Conservation (phyloP, 1,284 basidiomycete genomes). For the Butyriboletus appendiculatus region DNA sequence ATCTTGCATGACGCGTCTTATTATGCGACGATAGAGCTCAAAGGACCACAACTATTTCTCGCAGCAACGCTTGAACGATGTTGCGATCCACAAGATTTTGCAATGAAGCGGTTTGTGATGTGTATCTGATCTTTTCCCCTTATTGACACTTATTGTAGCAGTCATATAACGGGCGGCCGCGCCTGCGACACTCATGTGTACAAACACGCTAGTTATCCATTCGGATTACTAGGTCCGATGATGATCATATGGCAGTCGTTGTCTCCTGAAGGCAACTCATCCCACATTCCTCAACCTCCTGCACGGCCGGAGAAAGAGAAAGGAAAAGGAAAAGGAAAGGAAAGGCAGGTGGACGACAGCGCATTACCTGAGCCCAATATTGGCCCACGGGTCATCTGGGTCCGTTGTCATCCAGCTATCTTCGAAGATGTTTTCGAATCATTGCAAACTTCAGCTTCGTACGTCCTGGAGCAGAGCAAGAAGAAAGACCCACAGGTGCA, state of each 20-base stretch:
- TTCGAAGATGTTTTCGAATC: slow-evolving; percentile 56
- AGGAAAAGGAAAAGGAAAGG: slow-evolving; percentile 13
- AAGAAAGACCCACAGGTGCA: slow-evolving; percentile 32
- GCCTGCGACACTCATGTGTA: slow-evolving; percentile 65
- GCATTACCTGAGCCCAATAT: slow-evolving; percentile 1
- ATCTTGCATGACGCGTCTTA: slow-evolving; percentile 91
- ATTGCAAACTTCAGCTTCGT: slow-evolving; percentile 52
- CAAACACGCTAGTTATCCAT: slow-evolving; percentile 64
- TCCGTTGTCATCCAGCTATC: slow-evolving; percentile 76
- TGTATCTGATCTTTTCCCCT: background rate
- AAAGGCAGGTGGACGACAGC: slow-evolving; percentile 22
- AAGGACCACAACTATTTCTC: slow-evolving; percentile 59
- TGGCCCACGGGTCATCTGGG: slow-evolving; percentile 59
- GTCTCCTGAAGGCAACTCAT: slow-evolving; percentile 2
- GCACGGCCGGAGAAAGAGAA: slow-evolving; percentile 10
- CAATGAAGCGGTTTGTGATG: slow-evolving; percentile 52
- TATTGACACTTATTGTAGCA: slow-evolving; percentile 31
- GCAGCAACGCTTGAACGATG: slow-evolving; percentile 53
- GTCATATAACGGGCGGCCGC: slow-evolving; percentile 58
- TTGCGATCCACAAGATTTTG: slow-evolving; percentile 63
- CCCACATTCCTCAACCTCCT: background rate
- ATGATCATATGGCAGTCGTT: slow-evolving; percentile 72
- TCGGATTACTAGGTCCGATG: slow-evolving; percentile 67
- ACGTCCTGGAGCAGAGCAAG: slow-evolving; percentile 46
- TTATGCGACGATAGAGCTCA: slow-evolving; percentile 71